phyloP scores from a whole-genome alignment of 441 rosid genomes.

The Brassica hybrid region DNA sequence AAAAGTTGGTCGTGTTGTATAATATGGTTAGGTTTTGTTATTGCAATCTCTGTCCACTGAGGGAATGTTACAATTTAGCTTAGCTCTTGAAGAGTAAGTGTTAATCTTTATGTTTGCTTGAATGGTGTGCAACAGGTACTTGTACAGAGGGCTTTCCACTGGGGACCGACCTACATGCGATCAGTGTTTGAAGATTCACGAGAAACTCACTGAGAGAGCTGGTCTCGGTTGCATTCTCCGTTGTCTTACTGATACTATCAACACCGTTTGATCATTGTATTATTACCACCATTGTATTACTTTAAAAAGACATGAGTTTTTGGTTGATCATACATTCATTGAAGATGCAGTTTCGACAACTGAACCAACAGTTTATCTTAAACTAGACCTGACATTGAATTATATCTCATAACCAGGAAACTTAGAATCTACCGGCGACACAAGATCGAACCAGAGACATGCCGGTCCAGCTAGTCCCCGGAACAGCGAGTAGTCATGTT shows the following conservation, averaged over 20 bases:
- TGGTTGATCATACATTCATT: neutral
- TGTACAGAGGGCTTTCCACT: slow-evolving; percentile 88
- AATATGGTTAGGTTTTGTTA: too few species aligned
- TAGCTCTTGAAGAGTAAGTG: neutral
- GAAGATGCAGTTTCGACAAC: neutral
- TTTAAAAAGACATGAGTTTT: neutral
- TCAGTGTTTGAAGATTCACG: slow-evolving; percentile 91
- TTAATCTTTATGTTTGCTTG: slow-evolving; percentile 13
- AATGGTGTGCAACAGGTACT: slow-evolving; percentile 56
- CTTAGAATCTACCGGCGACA: slow-evolving; percentile 51
- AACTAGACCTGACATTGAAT: too few species aligned
- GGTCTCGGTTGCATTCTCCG: slow-evolving; percentile 92
- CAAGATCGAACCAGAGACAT: slow-evolving; percentile 73
- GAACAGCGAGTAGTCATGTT: slow-evolving; percentile 61
- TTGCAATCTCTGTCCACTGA: neutral
- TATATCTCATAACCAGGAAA: slow-evolving; percentile 82
- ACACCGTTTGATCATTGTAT: slow-evolving; percentile 52
- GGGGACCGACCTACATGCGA: slow-evolving; percentile 95
- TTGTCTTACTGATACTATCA: slow-evolving; percentile 70
- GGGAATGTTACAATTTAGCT: neutral
- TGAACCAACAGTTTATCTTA: too few species aligned
- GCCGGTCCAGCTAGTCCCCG: slow-evolving; percentile 74
- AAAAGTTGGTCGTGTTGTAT: too few species aligned
- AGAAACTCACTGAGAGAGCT: slow-evolving; percentile 83
- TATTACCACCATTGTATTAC: slow-evolving; percentile 4